These are phyloP conservation scores for Pseudogymnoascus sp. DNA, from an alignment of 2,329 filamentous ascomycete species.

Conservation along the genomic window DNA sequence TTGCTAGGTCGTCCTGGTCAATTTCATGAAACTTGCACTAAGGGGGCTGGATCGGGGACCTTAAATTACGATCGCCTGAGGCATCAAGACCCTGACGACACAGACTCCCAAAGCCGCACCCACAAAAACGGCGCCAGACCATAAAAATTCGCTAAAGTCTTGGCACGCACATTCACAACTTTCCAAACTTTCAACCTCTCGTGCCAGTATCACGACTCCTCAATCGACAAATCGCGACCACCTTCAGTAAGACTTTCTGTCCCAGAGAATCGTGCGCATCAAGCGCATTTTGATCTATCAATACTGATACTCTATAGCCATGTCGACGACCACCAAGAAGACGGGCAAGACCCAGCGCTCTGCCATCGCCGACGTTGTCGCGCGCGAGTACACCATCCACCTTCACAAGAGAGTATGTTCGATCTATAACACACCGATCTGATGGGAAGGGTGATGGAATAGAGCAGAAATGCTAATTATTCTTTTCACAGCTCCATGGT, in stretches of 20 bases:
- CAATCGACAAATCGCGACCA: slow-evolving; percentile 23
- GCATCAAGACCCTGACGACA: slow-evolving; percentile 5
- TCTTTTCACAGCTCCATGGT: slow-evolving; percentile 72
- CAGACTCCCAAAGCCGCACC: neutral
- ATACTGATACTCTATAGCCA: slow-evolving; percentile 40
- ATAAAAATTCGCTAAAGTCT: slow-evolving; percentile 9
- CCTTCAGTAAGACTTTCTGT: slow-evolving; percentile 21
- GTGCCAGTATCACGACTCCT: slow-evolving; percentile 17
- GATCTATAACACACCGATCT: slow-evolving; percentile 31
- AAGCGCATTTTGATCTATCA: neutral
- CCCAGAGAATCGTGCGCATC: neutral
- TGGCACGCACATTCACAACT: slow-evolving; percentile 15
- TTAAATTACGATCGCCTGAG: slow-evolving; percentile 7
- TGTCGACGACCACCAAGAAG: slow-evolving; percentile 60
- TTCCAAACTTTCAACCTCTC: slow-evolving; percentile 17
- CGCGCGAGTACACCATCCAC: slow-evolving; percentile 99
- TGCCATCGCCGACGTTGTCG: slow-evolving; percentile 98
- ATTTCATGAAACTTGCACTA: slow-evolving; percentile 8
- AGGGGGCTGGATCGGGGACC: slow-evolving; percentile 3
- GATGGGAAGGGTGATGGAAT: slow-evolving; percentile 7
- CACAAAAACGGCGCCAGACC: neutral
- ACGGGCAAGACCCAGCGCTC: slow-evolving; percentile 70
- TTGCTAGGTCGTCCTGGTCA: neutral
- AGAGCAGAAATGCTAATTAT: slow-evolving; percentile 41
- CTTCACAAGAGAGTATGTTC: slow-evolving; percentile 95